Base-by-base conservation (phyloP, 805 yeast species). In the Monosporozyma unispora region DNA sequence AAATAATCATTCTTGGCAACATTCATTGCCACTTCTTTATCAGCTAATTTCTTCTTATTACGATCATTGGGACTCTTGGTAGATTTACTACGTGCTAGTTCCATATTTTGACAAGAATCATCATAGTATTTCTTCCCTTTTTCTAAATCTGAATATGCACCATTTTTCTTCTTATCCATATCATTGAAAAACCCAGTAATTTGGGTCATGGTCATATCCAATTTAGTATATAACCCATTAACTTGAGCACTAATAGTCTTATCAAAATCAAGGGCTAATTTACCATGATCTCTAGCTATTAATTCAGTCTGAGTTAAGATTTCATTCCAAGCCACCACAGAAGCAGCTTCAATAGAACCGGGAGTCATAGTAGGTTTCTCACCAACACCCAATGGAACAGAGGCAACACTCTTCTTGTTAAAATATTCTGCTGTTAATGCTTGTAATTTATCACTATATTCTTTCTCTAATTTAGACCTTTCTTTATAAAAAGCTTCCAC, bases 281-380 rank as follows among this genome's bases (percentile, higher is more conserved):
- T 68, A 23, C 64, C 62, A 56, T 80, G 81, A 57, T 86, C 95
- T 48, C 74, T 78, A 35, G 96, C 83, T 37, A 86, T 77, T 22
- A 75, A 70, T 66, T 90, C 97, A 1, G 96, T 87, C 61, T 87
- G 93, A 3, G 84, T 75, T 51, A 91, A 74, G 6, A 90, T 78
- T 54, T 88, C 95, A 43, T 79, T 87, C 99, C 99, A 91, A 1
- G 95, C 79, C 11, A 87, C 95, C 53, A 90, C 69, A 14, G 86
- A 74, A 0, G 96, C 96, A 54, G 86, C 77, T 62, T 93, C 98
- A 46, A 91, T 71, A 0, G 97, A 88, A 0, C 99, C 99, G 0
- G 99, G 98, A 0, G 99, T 93, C 41, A 87, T 78, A 40, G 81
- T 77, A 0, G 99, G 99, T 16, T 78, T 78, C 52, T 87, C 96